Conservation (phyloP, 2,329 filamentous ascomycete species). For the Fusarium irregulare region DNA sequence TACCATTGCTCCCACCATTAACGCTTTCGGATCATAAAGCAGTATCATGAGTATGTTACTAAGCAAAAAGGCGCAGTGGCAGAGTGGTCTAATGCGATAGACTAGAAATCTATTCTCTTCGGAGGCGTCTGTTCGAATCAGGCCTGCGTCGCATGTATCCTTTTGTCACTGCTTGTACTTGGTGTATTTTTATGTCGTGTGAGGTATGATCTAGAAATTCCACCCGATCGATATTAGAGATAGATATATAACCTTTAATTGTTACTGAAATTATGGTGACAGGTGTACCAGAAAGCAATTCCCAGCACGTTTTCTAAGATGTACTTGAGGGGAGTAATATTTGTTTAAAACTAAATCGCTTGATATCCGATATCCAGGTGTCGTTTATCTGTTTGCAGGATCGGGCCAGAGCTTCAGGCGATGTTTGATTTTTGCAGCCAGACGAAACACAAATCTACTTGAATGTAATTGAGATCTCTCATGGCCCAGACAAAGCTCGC, state of each 20-base stretch:
- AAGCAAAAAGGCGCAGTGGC: constrained; percentile 24
- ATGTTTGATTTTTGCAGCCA: neutral
- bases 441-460: neutral
- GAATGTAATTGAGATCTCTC: neutral
- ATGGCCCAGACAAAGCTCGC: neutral
- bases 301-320: neutral
- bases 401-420: neutral
- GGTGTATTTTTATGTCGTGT: neutral
- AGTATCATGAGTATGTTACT: neutral
- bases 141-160: constrained; percentile 39
- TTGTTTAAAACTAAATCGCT: accelerated
- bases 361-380: accelerated
- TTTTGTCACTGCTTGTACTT: neutral
- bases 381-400: neutral
- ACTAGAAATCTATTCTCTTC: constrained; percentile 35
- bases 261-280: neutral
- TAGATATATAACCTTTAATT: neutral
- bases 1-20: neutral
- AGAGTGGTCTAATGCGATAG: constrained; percentile 34
- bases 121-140: constrained; percentile 33
- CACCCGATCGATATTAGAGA: neutral
- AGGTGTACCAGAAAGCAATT: neutral
- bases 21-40: accelerated
- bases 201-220: neutral
- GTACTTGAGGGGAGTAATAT: neutral